Conservation (phyloP, 2,329 filamentous ascomycete genomes). For the Hirsutella minnesotensis region DNA sequence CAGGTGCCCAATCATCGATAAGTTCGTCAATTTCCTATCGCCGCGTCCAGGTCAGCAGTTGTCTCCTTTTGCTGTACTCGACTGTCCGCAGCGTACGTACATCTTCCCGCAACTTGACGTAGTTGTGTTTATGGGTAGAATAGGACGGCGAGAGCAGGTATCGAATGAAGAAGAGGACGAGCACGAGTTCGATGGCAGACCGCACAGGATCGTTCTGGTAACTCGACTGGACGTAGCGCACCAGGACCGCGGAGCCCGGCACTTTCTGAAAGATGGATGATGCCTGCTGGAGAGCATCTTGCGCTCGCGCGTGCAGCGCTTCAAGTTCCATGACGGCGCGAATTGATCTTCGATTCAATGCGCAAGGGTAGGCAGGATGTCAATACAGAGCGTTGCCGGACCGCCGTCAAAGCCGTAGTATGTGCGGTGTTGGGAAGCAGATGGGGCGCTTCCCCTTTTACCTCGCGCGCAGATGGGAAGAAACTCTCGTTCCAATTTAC, state of each 20-base stretch:
- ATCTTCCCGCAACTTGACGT: constrained; percentile 80
- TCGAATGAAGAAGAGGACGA: constrained; percentile 90
- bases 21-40: constrained; percentile 81
- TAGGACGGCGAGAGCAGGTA: constrained; percentile 90
- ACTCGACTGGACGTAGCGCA: constrained; percentile 91
- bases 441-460: no score
- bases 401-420: no score
- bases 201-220: constrained; percentile 96
- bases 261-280: constrained; percentile 71
- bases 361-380: no score
- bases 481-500: no score
- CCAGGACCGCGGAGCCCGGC: constrained; percentile 84
- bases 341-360: no score
- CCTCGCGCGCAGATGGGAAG: no score
- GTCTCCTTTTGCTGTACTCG: background rate
- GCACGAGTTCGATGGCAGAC: constrained; percentile 81
- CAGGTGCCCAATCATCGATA: constrained; percentile 91
- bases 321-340: constrained; percentile 45
- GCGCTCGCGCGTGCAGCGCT: constrained; percentile 39
- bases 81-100: constrained; percentile 13
- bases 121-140: constrained; percentile 79
- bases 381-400: no score
- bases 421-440: no score
- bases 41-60: background rate
- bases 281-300: constrained; percentile 39